Percentiles rank a stretch among this genome's conserved stretches.
Evolutionary conservation across 2,329 filamentous ascomycete genomes (phyloP).

Genomic region (Pestalotiopsis sp.): DNA sequence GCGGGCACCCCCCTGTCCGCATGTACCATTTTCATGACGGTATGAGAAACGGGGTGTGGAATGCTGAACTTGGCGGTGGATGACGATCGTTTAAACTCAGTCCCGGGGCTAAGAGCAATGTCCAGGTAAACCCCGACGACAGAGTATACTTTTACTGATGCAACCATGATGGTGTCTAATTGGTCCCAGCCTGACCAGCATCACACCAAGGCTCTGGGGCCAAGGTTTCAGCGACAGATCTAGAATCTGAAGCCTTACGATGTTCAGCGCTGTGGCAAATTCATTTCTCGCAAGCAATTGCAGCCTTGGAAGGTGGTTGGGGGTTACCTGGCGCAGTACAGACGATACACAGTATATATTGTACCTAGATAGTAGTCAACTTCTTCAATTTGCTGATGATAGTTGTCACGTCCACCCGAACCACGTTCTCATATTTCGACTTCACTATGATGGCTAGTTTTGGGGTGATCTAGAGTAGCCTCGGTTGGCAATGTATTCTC

Average conservation of each 20-base stretch:
- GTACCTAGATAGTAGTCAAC: too few species aligned
- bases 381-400: too few species aligned
- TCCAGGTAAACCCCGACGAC: background rate
- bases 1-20: background rate
- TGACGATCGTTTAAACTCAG: conserved; percentile 1
- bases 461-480: too few species aligned
- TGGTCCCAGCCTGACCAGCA: background rate
- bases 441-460: too few species aligned
- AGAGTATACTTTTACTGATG: background rate
- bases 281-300: background rate
- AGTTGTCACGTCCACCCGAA: too few species aligned
- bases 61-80: background rate
- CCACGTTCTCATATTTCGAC: too few species aligned
- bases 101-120: background rate
- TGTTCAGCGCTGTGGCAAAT: background rate
- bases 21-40: background rate
- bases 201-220: background rate
- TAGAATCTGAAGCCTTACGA: background rate
- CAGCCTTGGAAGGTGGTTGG: too few species aligned
- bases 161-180: background rate
- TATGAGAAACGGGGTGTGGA: background rate
- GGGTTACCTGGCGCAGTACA: too few species aligned
- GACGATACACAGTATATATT: too few species aligned
- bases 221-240: background rate
- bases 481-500: too few species aligned